Evolutionary conservation across 2,329 filamentous ascomycete genomes (phyloP).

Genomic region (Penicillium sp.): DNA sequence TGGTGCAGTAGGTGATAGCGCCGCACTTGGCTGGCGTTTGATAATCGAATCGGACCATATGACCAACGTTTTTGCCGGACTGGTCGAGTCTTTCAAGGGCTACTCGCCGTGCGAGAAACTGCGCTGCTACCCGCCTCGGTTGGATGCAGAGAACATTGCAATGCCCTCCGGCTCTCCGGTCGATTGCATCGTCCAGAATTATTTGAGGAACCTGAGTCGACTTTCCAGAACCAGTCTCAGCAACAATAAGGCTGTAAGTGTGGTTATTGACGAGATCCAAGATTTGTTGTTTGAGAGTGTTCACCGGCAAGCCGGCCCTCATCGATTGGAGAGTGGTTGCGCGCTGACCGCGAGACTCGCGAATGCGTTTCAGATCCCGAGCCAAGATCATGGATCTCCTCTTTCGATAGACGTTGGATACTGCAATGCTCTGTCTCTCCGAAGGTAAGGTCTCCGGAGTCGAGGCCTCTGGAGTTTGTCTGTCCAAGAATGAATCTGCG

Average conservation of each 20-base stretch:
- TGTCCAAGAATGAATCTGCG: too few relatives aligned
- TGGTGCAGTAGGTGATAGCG: constrained; percentile 52
- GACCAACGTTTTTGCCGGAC: constrained; percentile 46
- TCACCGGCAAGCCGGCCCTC: constrained; percentile 39
- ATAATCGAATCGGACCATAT: constrained; percentile 46
- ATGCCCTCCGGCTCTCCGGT: constrained; percentile 35
- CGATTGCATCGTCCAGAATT: constrained; percentile 50
- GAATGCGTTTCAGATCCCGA: neutral
- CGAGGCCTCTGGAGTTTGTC: neutral
- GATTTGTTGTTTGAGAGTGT: constrained; percentile 35
- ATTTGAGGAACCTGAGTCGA: constrained; percentile 55
- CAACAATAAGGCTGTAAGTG: constrained; percentile 47
- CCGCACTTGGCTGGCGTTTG: constrained; percentile 33
- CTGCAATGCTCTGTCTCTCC: neutral
- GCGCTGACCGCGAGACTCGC: neutral
- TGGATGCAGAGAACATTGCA: constrained; percentile 54
- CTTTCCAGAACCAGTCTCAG: constrained; percentile 49
- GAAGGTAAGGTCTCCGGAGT: neutral
- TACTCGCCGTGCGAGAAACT: constrained; percentile 47
- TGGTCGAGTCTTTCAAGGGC: constrained; percentile 46
- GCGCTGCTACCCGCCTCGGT: constrained; percentile 49
- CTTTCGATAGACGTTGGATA: neutral
- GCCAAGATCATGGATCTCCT: constrained; percentile 1
- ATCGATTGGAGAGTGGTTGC: constrained; percentile 1
- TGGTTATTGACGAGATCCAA: constrained; percentile 41